Evolutionary conservation across 1,284 basidiomycete genomes (phyloP), one percentile per base, ranked within the genome.

Genomic region (Ustilago shanxiensis): DNA sequence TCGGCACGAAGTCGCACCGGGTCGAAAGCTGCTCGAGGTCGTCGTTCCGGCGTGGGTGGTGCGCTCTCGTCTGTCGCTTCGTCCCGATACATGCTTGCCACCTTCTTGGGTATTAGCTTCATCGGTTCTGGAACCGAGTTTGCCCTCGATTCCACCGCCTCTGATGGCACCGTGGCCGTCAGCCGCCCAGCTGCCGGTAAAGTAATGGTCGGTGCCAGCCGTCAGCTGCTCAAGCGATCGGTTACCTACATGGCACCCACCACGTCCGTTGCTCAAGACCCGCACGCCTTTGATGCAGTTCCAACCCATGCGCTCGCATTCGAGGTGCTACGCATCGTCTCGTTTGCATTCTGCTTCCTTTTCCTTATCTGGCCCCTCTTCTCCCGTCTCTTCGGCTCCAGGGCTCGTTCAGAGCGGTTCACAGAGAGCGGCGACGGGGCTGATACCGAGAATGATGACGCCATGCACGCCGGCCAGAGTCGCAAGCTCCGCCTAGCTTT

Each of bases 61-160:
- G 57, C 53, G 18, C 24, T 72, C 20, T 66, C 72, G 18, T 67
- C 68, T 7, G 53, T 68, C 9, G 71, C 66, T 29, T 74, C 74
- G 26, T 77, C 82, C 22, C 78, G 81, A n/a, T 83, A 83, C 72
- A 74, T 84, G 77, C 67, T 83, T 24, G 83, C 81, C 22, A 79
- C 80, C 24, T 83, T 85, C 53, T 60, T 82, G 20, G 77, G 81
- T 33, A 68, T 84, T 67, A 78, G 79, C 53, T 72, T 85, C 57
- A 63, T 85, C 28, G 82, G 82, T 24, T 71, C 80, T 11, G 73
- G 69, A 3, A 53, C 79, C 18, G 78, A 81, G 26, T 71, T 77
- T 16, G 68, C 73, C 2, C 18, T 71, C 20, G 72, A 71, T 31
- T 50, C 68, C 1, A 63, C 71, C 1, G 69, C 64, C 28, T 52